phyloP scores from a whole-genome alignment of 2,329 filamentous ascomycete species.

The Xenoacremonium recifei region DNA sequence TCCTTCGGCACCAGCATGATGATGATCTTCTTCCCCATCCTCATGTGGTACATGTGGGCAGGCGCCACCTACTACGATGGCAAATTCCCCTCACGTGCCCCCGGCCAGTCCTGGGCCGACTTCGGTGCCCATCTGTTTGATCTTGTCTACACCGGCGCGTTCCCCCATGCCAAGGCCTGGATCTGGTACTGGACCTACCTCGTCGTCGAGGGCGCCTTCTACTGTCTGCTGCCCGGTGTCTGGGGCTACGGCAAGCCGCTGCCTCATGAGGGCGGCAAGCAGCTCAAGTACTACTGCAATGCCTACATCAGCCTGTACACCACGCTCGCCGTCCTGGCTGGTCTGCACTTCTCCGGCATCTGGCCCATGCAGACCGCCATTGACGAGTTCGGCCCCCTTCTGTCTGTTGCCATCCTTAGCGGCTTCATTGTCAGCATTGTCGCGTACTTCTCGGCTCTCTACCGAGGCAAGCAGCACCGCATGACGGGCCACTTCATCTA shows the following conservation, averaged over 20 bases:
- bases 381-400: constrained; percentile 90
- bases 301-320: constrained; percentile 84
- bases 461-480: constrained; percentile 79
- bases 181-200: constrained; percentile 93
- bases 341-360: constrained; percentile 75
- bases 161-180: constrained; percentile 81
- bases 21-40: constrained; percentile 88
- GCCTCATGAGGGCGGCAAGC: constrained; percentile 76
- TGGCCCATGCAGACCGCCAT: constrained; percentile 91
- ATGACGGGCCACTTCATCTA: constrained; percentile 88
- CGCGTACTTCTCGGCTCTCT: constrained; percentile 82
- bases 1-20: constrained; percentile 74
- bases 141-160: constrained; percentile 80
- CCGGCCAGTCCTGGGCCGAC: constrained; percentile 65
- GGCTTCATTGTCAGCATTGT: constrained; percentile 80
- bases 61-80: constrained; percentile 91
- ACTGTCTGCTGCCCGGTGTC: constrained; percentile 83
- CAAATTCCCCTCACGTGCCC: constrained; percentile 66
- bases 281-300: constrained; percentile 93
- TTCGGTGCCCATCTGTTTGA: constrained; percentile 70
- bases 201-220: constrained; percentile 78
- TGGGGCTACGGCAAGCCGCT: constrained; percentile 87
- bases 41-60: constrained; percentile 99
- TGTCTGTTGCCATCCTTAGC: constrained; percentile 90
- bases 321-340: constrained; percentile 70